Base-by-base conservation (phyloP, 2,329 filamentous ascomycete genomes). In the Pestalotiopsis sp. region DNA sequence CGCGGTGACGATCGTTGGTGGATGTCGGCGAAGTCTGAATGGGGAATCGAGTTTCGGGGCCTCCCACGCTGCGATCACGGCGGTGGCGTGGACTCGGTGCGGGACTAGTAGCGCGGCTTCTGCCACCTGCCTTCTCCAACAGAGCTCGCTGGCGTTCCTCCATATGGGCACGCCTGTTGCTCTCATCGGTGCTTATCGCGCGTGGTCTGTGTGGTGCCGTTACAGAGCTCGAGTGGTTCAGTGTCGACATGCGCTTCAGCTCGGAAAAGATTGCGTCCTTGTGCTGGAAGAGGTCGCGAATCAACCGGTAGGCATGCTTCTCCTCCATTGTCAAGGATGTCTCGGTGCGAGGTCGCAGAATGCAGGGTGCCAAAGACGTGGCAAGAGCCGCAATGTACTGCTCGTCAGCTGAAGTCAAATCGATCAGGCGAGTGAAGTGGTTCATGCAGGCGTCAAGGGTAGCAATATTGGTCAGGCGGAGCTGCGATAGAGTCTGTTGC, bases 391-490 rank as follows among this genome's bases (percentile, higher is more conserved):
- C 79, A 68, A 97, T 83, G 78, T 97, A 99, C 58, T 90, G 84
- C 78, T 99, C 96, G 74, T 97, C 95, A 39, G 96, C 96, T 14
- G 95, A 98, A 2, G 96, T 99, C 71, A 99, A 87, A 80, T 99
- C 96, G 77, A 99, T 97, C 70, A 99, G 86, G 70, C 96, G 93
- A 52, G 95, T 98, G 80, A 99, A 98, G 82, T 99, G 96, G 73
- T 97, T 98, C 87, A 97, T 97, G 78, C 97, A 93, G 56, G 96
- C 96, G 80, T 99, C 96, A 69, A 99, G 90, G n/a, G 96, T 98
- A 62, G 96, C 96, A 80, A 99, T 99, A 80, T 99, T 99, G 72
- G 96, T 94, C 68, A 99, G 90, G 70, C 95, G 92, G 68, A 99
- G 89, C 80, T 98, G 95, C 52, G 95, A 95, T 68, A 99, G 91